Base-by-base conservation (phyloP, 805 yeast genomes). In the Danielozyma ontarioensis region DNA sequence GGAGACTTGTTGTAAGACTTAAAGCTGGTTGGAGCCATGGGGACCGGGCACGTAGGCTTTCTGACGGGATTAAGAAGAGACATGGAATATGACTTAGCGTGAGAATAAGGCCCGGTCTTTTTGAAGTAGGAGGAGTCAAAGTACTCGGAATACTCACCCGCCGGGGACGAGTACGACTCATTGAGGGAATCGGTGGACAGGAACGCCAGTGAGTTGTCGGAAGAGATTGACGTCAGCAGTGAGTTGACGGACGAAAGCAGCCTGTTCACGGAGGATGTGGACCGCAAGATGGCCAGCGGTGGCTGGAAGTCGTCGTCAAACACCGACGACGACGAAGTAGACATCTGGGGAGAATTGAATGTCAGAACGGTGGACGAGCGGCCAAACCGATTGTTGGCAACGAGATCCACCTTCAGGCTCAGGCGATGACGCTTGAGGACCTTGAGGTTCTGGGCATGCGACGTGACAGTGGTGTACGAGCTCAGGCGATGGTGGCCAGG, bases 361-460 rank as follows among this genome's bases (percentile, higher is more conserved):
- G 27, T 26, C 17, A 25, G 34, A 17, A 27, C 16, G 25, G 18
- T 28, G 8, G 17, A 13, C 7, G 17, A 13, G 17, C 24, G 17
- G n/a, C 15, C 4, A n/a, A 4, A 13, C 12, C 18, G 15, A 25
- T 25, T 15, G 13, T 25, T 13, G 16, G 23, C 27, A 26, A 16
- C 29, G 13, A 18, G n/a, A 28, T 33, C 32, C 19, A 33, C 34
- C 32, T 35, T 42, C 24, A 33, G 15, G 24, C 25, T 42, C 17
- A 57, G 52, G 35, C 47, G 48, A 34, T 59, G 65, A 25, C 66
- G 43, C 41, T 62, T 62, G 28, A 59, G 41, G 12, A 59, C 45
- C 41, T 59, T 61, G 25, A 50, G 49, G 28, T 45, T 51, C 27
- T 52, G 51, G 5, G 48, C 35, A 30, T 52, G 58, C 28, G 50